Conservation (phyloP, 73 alveolate species). For the Halteria grandinella region DNA sequence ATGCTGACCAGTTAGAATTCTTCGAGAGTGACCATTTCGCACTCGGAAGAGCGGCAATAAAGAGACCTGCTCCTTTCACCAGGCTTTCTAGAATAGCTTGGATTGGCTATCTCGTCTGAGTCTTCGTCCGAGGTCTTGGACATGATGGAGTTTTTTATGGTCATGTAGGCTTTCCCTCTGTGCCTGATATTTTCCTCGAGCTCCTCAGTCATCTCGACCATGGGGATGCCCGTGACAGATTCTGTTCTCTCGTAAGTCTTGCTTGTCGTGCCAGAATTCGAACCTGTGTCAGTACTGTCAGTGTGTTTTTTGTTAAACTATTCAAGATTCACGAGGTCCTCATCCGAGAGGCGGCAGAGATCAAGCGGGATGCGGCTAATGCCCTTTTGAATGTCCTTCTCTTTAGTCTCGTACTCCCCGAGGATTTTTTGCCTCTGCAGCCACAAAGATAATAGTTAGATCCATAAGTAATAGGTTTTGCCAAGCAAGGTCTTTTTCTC, state of each 20-base stretch:
- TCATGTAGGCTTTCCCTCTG: conserved; percentile 29
- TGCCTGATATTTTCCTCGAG: conserved; percentile 30
- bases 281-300: conserved; percentile 22
- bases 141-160: conserved; percentile 1
- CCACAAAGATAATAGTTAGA: no score
- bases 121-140: no score
- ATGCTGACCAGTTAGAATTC: conserved; percentile 16
- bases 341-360: conserved; percentile 30
- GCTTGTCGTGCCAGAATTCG: neutral
- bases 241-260: neutral
- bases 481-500: conserved; percentile 39
- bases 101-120: no score
- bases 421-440: no score
- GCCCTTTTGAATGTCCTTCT: conserved; percentile 74
- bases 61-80: neutral
- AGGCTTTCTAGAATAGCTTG: no score
- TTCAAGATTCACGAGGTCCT: conserved; percentile 34
- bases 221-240: conserved; percentile 18
- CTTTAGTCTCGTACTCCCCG: conserved; percentile 77
- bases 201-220: conserved; percentile 39
- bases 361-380: conserved; percentile 67
- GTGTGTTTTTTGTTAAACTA: conserved; percentile 31
- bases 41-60: conserved; percentile 32
- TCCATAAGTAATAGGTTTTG: no score
- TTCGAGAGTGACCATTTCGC: conserved; percentile 51